These are phyloP conservation scores for Chaetomiaceae sp. DNA, from an alignment of 2,329 filamentous ascomycete genomes.

Conservation along the genomic window DNA sequence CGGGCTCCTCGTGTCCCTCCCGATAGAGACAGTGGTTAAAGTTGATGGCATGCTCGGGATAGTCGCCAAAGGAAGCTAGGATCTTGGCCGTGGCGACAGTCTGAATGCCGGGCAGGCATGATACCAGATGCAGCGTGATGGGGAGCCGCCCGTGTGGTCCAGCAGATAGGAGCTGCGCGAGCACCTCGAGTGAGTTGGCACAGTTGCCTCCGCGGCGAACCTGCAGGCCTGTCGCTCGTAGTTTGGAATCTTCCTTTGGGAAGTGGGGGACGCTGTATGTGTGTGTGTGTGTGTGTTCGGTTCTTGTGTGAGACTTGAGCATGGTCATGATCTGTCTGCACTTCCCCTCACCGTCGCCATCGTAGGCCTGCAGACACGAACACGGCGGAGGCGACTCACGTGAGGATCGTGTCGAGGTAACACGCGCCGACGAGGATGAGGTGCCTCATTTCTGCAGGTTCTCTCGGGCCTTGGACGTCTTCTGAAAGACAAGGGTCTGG, in stretches of 20 bases:
- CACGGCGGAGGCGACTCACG: too few relatives aligned
- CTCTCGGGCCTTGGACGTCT: not conserved
- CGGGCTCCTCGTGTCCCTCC: constrained; percentile 49
- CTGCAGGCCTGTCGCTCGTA: constrained; percentile 57
- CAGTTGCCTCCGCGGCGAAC: constrained; percentile 68
- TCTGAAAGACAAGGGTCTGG: not conserved
- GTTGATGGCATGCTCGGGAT: constrained; percentile 35
- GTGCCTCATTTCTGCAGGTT: constrained; percentile 44
- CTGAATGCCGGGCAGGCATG: constrained; percentile 49
- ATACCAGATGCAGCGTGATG: constrained; percentile 39
- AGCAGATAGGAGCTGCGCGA: constrained; percentile 54
- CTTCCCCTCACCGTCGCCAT: too few relatives aligned
- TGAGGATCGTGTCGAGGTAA: constrained; percentile 68
- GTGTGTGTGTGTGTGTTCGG: constrained; percentile 5
- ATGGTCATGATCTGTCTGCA: too few relatives aligned
- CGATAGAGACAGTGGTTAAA: constrained; percentile 58
- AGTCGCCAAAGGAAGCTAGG: constrained; percentile 47
- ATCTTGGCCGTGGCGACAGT: constrained; percentile 52
- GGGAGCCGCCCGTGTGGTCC: constrained; percentile 29
- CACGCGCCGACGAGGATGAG: constrained; percentile 63
- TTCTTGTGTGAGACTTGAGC: constrained; percentile 4
- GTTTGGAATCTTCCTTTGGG: constrained; percentile 67
- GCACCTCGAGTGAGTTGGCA: constrained; percentile 66
- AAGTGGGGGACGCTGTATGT: constrained; percentile 57
- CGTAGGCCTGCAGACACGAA: too few relatives aligned